Base-by-base conservation (phyloP, 345 rosid species). In the Hibiscus syriacus region DNA sequence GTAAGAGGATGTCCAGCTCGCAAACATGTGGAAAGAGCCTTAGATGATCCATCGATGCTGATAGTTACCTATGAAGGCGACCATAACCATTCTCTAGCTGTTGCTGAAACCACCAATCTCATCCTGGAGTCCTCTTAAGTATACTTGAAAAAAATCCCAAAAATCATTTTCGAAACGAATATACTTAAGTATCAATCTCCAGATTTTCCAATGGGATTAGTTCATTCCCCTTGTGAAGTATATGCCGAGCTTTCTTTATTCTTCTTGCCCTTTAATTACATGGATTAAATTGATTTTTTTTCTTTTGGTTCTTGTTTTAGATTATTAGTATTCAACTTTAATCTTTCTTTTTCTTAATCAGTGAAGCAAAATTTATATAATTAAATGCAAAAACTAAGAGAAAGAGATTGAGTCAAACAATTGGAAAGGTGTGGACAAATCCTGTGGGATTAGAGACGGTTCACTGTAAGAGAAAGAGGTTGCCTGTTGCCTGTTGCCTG, bases 1-100 rank as follows among this genome's bases (percentile, higher is more conserved):
- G 77, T 89, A 32, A 79, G 97, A 77, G 99, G 99, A 26, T 94
- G 99, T 54, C 99, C 99, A 2, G 98, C 97, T 1, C 88, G 98
- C 73, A 93, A 93, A 64, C 98, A 93, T 62, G 97, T 93, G 6
- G 99, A 94, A 79, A 77, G 99, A 72, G 95, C 97, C 0, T 68
- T 81, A 0, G 99, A 94, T 53, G 95, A 94, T 76, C 87, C 96
- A 9, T n/a, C 89, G 4, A 86, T 91, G 90, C 78, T 94, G 25
- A 75, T 89, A n/a, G 92, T 94, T 50, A 89, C 99, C 9, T 94
- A 94, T 60, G 99, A 94, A 78, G 97, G 93, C 57, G 97, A 94
- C 56, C 99, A 94, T 76, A 87, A 79, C 30, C 98, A 92, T 75
- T 62, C 83, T 27, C 83, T 88, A 9, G 79, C 93, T 16, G 65